phyloP scores from a whole-genome alignment of 192 early-diverging fungal species.

The Coemansia sp. region DNA sequence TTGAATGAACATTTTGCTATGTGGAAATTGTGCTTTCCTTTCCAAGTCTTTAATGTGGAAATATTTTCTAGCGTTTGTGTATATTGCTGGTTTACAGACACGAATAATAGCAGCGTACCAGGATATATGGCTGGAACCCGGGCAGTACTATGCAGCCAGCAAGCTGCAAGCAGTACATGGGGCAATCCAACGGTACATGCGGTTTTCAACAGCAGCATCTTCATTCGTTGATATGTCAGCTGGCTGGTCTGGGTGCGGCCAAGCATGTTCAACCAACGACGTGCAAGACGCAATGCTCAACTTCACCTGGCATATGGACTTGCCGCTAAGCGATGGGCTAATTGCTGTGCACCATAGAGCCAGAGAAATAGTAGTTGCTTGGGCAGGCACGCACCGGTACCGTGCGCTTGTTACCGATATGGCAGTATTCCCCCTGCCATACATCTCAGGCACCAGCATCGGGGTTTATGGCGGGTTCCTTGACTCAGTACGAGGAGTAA shows the following conservation, averaged over 20 bases:
- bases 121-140: constrained; percentile 26
- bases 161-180: constrained; percentile 23
- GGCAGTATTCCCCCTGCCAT: constrained; percentile 33
- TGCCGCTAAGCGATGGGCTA: constrained; percentile 42
- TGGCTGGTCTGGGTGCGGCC: constrained; percentile 40
- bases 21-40: too few species aligned
- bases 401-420: constrained; percentile 39
- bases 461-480: constrained; percentile 40
- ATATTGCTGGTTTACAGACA: background rate
- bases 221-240: constrained; percentile 38
- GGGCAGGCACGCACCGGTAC: constrained; percentile 49
- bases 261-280: constrained; percentile 41
- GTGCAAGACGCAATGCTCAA: constrained; percentile 41
- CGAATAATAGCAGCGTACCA: constrained; percentile 6
- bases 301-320: constrained; percentile 40
- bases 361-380: constrained; percentile 41
- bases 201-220: constrained; percentile 46
- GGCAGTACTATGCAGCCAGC: constrained; percentile 25
- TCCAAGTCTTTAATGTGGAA: too few species aligned
- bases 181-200: constrained; percentile 47
- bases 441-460: constrained; percentile 23
- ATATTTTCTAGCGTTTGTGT: background rate
- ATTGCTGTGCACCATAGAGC: constrained; percentile 25
- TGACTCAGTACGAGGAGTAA: constrained; percentile 24
- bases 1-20: too few species aligned